These are phyloP conservation scores for Deuterostichococcus epilithicus DNA, from an alignment of 139 green algal genomes.

Conservation along the genomic window DNA sequence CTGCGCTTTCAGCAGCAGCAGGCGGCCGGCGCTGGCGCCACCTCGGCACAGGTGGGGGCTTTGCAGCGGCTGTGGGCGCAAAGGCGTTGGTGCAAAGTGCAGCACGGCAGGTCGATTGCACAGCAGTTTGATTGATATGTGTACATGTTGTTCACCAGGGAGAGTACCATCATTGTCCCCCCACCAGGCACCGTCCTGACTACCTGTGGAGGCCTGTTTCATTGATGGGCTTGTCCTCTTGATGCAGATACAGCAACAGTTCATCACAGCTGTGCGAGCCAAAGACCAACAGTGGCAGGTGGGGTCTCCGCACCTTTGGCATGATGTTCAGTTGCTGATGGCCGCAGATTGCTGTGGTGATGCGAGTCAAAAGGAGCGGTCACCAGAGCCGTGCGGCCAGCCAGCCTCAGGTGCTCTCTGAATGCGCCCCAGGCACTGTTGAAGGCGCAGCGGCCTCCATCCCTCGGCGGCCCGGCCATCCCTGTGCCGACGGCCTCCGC, in stretches of 20 bases:
- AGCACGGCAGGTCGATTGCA: background rate
- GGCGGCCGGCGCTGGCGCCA: background rate
- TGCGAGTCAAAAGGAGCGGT: too few species aligned
- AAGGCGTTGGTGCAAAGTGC: conserved; percentile 25
- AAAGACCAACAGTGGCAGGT: conserved; percentile 15
- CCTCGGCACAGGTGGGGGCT: background rate
- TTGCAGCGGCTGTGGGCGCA: background rate
- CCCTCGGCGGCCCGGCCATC: conserved; percentile 16
- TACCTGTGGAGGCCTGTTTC: background rate
- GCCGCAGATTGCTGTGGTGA: background rate
- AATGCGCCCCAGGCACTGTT: conserved; percentile 11
- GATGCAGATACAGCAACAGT: conserved; percentile 23
- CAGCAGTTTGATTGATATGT: too few species aligned
- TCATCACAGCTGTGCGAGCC: conserved; percentile 14
- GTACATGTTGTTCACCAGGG: too few species aligned
- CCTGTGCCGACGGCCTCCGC: background rate
- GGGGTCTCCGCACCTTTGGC: background rate
- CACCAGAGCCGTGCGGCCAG: background rate
- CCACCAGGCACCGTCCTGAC: too few species aligned
- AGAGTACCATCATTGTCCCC: too few species aligned
- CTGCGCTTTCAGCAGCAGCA: conserved; percentile 20
- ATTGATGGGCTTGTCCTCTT: too few species aligned
- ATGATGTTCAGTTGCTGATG: background rate
- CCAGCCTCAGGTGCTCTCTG: background rate
- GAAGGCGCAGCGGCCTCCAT: conserved; percentile 13